Percentiles rank a stretch among this genome's conserved stretches.
These are phyloP conservation scores for Melanopsichium pennsylvanicum DNA, from an alignment of 1,284 basidiomycete genomes.

Conservation along the genomic window DNA sequence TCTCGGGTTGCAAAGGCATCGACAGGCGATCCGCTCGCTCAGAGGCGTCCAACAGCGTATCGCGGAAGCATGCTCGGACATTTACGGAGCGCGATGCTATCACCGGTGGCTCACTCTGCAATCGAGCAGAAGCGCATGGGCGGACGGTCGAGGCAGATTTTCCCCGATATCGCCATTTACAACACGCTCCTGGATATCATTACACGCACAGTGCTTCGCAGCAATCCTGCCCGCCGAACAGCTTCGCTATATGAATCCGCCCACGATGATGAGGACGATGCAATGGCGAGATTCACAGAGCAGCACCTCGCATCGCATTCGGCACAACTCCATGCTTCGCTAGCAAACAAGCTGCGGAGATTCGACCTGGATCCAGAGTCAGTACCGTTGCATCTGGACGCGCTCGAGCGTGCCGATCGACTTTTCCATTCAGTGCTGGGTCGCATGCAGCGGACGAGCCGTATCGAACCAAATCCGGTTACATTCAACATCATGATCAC, in stretches of 20 bases:
- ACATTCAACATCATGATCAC: constrained; percentile 50
- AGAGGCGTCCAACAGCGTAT: not conserved
- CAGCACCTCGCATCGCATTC: constrained; percentile 18
- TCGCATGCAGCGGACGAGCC: constrained; percentile 33
- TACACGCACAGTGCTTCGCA: constrained; percentile 22
- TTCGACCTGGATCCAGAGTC: constrained; percentile 29
- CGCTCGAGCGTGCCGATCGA: constrained; percentile 24
- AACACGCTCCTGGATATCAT: constrained; percentile 42
- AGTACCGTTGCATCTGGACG: constrained; percentile 13
- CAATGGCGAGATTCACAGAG: constrained; percentile 5
- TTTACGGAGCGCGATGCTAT: constrained; percentile 8
- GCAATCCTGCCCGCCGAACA: not conserved
- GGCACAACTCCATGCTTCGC: constrained; percentile 10
- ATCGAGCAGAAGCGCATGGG: not conserved
- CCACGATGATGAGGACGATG: constrained; percentile 21
- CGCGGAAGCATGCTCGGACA: not conserved
- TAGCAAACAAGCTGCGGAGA: constrained; percentile 25
- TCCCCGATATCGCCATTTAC: constrained; percentile 37
- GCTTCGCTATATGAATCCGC: not conserved
- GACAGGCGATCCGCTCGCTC: too few relatives aligned
- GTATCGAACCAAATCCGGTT: constrained; percentile 26
- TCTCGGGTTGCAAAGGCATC: too few relatives aligned
- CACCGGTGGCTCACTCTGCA: constrained; percentile 1
- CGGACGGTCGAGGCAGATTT: constrained; percentile 10
- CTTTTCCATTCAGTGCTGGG: constrained; percentile 40